These are phyloP conservation scores for Polygonum aviculare DNA, from an alignment of 148 eudicot genomes.

Conservation along the genomic window DNA sequence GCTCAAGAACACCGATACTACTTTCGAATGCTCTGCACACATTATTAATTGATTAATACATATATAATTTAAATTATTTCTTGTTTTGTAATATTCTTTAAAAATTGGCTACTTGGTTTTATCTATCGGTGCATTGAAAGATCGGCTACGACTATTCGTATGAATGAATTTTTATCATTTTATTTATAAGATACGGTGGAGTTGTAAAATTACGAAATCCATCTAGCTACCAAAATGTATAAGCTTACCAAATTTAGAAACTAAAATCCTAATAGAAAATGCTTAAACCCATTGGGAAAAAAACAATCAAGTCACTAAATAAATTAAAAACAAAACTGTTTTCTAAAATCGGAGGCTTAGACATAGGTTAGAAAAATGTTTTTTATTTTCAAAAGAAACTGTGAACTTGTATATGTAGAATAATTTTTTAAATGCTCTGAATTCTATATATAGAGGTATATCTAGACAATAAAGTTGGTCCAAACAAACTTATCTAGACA, in stretches of 20 bases:
- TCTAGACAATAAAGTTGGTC: not conserved
- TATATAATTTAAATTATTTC: not conserved
- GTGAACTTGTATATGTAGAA: no score
- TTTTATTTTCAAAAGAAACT: no score
- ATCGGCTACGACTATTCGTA: not conserved
- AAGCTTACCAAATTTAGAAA: no score
- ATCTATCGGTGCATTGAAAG: not conserved
- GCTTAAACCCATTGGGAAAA: no score
- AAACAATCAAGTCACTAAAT: no score
- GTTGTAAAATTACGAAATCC: not conserved
- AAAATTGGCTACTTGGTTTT: not conserved
- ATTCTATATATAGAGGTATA: not conserved
- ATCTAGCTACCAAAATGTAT: not conserved
- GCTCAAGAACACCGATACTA: constrained; percentile 47
- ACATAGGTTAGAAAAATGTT: no score
- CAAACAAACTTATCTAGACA: not conserved
- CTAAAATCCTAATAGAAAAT: no score
- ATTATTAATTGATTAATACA: not conserved
- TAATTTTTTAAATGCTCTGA: no score
- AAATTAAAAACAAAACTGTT: no score
- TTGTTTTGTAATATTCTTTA: not conserved
- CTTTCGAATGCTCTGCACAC: constrained; percentile 43
- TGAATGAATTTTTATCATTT: not conserved
- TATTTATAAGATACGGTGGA: not conserved
- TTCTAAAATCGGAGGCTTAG: no score